These are phyloP conservation scores for Fusarium brevicatenulatum DNA, from an alignment of 2,329 filamentous ascomycete species.

Conservation along the genomic window DNA sequence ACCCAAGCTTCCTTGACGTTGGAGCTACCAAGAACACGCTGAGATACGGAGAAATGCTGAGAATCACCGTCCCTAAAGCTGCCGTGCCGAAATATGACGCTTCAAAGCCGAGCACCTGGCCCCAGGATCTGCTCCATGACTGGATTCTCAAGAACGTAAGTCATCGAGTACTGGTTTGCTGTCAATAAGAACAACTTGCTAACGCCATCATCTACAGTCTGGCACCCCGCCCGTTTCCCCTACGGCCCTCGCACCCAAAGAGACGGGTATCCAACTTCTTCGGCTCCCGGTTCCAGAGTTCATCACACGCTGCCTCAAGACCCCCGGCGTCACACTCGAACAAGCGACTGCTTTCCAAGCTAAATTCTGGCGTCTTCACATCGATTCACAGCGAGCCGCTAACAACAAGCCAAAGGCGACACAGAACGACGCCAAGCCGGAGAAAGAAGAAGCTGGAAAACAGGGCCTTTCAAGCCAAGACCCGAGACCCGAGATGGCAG, in stretches of 20 bases:
- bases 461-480: constrained; percentile 46
- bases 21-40: constrained; percentile 60
- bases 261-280: constrained; percentile 55
- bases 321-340: constrained; percentile 47
- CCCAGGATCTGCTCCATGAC: constrained; percentile 49
- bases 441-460: background rate
- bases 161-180: background rate
- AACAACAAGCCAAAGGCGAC: background rate
- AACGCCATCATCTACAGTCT: constrained; percentile 45
- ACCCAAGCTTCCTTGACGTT: constrained; percentile 57
- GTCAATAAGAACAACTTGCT: background rate
- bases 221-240: constrained; percentile 50
- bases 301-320: constrained; percentile 53
- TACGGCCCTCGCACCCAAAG: constrained; percentile 51
- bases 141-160: constrained; percentile 57
- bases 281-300: constrained; percentile 54
- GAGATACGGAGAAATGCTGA: constrained; percentile 59
- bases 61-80: constrained; percentile 50
- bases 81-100: constrained; percentile 40
- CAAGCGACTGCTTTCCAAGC: constrained; percentile 55
- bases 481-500: constrained; percentile 32
- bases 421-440: background rate
- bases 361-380: constrained; percentile 56
- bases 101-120: constrained; percentile 52
- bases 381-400: constrained; percentile 49